Evolutionary conservation across 1,284 basidiomycete species (phyloP).

Genomic region (Boletus calvinii): DNA sequence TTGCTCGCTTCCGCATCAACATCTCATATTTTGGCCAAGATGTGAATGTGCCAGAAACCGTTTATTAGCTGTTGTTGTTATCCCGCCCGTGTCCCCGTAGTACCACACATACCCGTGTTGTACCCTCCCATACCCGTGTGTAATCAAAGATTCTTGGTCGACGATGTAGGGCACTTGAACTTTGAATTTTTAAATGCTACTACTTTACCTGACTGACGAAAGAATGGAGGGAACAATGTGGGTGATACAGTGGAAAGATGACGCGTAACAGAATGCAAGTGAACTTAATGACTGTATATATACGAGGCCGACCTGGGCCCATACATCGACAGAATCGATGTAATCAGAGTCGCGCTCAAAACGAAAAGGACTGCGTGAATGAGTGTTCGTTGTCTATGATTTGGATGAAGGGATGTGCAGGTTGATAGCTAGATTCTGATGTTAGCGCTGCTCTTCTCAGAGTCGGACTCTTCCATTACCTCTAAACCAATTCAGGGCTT

Average conservation of each 20-base stretch:
- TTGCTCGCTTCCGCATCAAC: neutral
- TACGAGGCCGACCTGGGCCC: constrained; percentile 28
- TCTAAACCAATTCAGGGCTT: constrained; percentile 88
- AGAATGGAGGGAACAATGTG: constrained; percentile 18
- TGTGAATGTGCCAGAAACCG: constrained; percentile 17
- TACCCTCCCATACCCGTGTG: constrained; percentile 6
- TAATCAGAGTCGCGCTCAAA: constrained; percentile 5
- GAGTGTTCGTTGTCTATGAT: constrained; percentile 32
- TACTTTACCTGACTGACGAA: constrained; percentile 30
- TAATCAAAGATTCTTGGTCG: neutral
- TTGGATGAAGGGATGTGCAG: constrained; percentile 60
- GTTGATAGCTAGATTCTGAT: constrained; percentile 51
- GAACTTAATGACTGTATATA: constrained; percentile 40
- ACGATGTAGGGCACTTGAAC: neutral
- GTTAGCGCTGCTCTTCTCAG: constrained; percentile 2
- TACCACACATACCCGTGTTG: constrained; percentile 11
- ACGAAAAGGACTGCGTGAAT: constrained; percentile 8
- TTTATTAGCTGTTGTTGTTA: neutral
- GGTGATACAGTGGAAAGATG: constrained; percentile 38
- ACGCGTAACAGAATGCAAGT: constrained; percentile 31
- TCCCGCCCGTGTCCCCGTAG: neutral
- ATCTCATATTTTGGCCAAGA: constrained; percentile 18
- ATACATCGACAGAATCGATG: constrained; percentile 7
- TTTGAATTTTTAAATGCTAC: constrained; percentile 19
- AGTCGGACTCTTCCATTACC: constrained; percentile 41